These are phyloP conservation scores for Tothia fuscella DNA, from an alignment of 2,329 filamentous ascomycete species.

Conservation along the genomic window DNA sequence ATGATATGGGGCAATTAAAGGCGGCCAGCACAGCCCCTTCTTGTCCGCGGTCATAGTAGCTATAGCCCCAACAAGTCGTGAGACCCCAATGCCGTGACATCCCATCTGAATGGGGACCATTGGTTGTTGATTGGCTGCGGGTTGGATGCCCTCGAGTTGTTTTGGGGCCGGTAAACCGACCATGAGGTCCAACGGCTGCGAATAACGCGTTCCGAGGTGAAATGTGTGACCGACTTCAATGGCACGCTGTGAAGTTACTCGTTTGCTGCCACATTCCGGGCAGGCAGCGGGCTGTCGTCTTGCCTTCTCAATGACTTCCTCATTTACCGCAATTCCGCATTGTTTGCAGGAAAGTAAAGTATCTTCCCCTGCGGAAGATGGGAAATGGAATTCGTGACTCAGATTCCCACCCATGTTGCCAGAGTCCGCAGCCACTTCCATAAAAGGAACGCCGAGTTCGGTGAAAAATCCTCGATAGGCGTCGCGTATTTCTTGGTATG, in stretches of 20 bases:
- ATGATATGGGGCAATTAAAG: constrained; percentile 18
- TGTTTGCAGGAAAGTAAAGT: constrained; percentile 61
- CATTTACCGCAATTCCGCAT: constrained; percentile 73
- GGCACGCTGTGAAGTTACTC: constrained; percentile 54
- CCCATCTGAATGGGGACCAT: constrained; percentile 71
- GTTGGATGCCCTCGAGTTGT: constrained; percentile 13
- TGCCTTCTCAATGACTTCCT: constrained; percentile 57
- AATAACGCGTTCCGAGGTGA: constrained; percentile 82
- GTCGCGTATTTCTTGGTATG: constrained; percentile 61
- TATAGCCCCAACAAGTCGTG: constrained; percentile 76
- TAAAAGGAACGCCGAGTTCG: constrained; percentile 69
- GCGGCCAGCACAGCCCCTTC: constrained; percentile 72
- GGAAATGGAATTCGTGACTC: constrained; percentile 90
- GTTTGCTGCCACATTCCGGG: constrained; percentile 52
- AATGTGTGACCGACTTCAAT: constrained; percentile 95
- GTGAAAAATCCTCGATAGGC: constrained; percentile 70
- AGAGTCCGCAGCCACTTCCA: constrained; percentile 81
- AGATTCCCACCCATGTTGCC: constrained; percentile 91
- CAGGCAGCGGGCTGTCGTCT: constrained; percentile 59
- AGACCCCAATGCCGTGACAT: constrained; percentile 90
- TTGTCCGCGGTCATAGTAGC: constrained; percentile 63
- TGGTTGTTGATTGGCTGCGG: background rate
- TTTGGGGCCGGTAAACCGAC: constrained; percentile 40
- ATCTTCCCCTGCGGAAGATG: constrained; percentile 72
- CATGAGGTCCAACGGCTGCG: constrained; percentile 55